Evolutionary conservation across 768 basidiomycete species (phyloP).

Genomic region (Rhizopogon vinicolor): DNA sequence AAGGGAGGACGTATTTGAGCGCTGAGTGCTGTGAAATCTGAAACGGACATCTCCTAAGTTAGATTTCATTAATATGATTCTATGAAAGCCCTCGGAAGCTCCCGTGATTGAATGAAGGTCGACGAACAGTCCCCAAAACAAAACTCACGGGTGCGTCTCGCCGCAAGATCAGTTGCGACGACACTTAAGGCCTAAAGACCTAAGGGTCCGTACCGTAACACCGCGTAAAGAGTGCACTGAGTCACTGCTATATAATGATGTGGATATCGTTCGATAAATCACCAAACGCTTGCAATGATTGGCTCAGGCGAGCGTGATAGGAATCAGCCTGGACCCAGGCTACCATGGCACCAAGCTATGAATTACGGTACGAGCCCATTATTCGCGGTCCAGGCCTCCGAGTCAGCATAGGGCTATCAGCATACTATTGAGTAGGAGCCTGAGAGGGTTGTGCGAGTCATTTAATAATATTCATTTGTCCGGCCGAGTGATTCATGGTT

Average conservation of each 20-base stretch:
- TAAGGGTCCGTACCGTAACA: neutral
- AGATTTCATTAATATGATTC: neutral
- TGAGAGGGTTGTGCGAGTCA: no score
- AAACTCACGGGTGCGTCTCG: neutral
- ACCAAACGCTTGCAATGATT: neutral
- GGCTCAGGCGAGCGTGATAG: no score
- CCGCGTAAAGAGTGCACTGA: neutral
- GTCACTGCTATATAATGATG: neutral
- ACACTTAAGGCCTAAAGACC: no score
- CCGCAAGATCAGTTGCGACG: neutral
- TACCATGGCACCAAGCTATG: neutral
- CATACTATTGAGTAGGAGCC: neutral
- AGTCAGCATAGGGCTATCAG: neutral
- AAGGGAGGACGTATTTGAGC: neutral
- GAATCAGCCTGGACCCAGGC: neutral
- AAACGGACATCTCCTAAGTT: neutral
- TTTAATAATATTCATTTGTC: neutral
- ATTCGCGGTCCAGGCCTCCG: neutral
- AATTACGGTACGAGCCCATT: neutral
- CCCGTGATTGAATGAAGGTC: neutral
- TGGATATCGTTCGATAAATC: neutral
- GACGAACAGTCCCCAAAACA: neutral
- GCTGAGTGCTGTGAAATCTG: neutral
- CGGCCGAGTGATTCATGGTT: neutral
- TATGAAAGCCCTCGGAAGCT: constrained; percentile 1